These are phyloP conservation scores for Medicago arabica DNA, from an alignment of 306 rosid species.

Conservation along the genomic window DNA sequence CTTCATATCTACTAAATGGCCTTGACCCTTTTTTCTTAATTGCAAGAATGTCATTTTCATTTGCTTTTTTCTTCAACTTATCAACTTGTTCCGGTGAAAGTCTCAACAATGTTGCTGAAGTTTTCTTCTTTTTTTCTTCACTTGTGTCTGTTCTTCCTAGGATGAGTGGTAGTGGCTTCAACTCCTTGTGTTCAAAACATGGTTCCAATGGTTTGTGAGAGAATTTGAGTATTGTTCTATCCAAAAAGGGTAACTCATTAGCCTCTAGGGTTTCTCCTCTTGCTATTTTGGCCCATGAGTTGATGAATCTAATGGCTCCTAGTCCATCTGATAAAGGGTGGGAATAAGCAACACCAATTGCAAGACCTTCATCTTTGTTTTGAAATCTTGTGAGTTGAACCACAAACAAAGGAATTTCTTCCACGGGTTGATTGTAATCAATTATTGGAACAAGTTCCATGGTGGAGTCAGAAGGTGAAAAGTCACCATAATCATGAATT, in stretches of 20 bases:
- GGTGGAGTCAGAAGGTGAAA: background rate
- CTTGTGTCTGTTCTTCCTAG: too few species aligned
- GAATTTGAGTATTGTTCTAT: background rate
- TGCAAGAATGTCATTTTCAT: too few species aligned
- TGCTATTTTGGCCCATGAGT: background rate
- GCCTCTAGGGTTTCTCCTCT: background rate
- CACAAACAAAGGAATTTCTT: background rate
- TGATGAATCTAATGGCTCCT: background rate
- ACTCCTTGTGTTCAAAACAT: too few species aligned
- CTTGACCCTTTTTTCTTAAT: too few species aligned
- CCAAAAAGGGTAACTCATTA: background rate
- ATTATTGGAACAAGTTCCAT: background rate
- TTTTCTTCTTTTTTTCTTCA: too few species aligned
- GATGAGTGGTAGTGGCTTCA: too few species aligned
- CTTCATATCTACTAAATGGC: too few species aligned
- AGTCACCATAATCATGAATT: too few species aligned
- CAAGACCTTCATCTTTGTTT: background rate
- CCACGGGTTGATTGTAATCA: background rate
- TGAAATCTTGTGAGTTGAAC: background rate
- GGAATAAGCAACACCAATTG: background rate
- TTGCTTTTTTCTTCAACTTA: too few species aligned
- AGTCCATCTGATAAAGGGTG: background rate
- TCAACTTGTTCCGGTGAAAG: too few species aligned
- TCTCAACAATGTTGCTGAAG: too few species aligned
- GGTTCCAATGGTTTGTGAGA: too few species aligned